Base-by-base conservation (phyloP, 805 yeast species). In the Ogataea pignaliae region DNA sequence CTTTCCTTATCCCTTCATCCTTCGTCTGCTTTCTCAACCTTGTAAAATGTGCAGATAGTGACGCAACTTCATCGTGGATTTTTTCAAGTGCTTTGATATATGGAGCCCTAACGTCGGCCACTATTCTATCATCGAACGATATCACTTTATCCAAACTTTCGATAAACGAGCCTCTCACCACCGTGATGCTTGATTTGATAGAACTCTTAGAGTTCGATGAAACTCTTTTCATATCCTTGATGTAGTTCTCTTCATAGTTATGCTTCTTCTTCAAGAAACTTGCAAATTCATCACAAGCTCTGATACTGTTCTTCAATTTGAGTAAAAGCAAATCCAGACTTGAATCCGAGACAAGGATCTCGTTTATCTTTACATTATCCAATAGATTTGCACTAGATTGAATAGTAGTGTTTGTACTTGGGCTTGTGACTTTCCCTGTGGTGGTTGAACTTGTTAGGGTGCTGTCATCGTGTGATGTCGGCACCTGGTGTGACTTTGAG, bases 211-310 rank as follows among this genome's bases (percentile, higher is more conserved):
- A 57, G 43, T 81, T 75, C 18, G 75, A 69, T 2, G 87, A 78
- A 29, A 83, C 79, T 65, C 89, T 87, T 55, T 80, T 79, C 51
- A 88, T 65, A 55, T 88, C 95, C 44, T 75, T 74, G 35, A 79
- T 78, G 61, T 88, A 86, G 45, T 85, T 95, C 52, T 83, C 86
- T 62, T 88, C 97, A 41, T 83, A 73, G 30, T 76, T 68, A 28
- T 88, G 88, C 55, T 86, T 84, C 64, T 83, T 86, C 60, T 84
- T 85, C 43, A 91, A 69, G 63, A 79, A 93, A 53, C 79, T 79
- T 28, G 88, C 72, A 54, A 88, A 83, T 59, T 93, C 98, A 56
- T 89, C 96, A 51, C 95, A 83, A 0, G 95, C 82, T 47, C 74
- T 73, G 36, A 90, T 72, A 45, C 89, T 79, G 62, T 84, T 91